These are phyloP conservation scores for Penicillium steckii DNA, from an alignment of 495 filamentous ascomycete species.

Conservation along the genomic window DNA sequence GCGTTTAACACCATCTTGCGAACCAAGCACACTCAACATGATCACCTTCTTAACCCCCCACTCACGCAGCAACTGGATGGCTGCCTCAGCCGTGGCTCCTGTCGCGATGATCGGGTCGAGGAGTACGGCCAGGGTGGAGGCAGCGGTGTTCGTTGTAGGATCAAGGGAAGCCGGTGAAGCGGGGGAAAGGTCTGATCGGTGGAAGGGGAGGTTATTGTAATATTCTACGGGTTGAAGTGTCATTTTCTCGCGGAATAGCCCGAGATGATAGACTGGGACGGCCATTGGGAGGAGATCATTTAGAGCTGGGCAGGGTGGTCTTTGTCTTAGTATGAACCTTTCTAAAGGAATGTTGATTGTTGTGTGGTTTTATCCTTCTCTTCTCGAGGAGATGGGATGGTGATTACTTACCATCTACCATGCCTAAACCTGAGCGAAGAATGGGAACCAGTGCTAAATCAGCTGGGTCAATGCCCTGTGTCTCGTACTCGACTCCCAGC, in stretches of 20 bases:
- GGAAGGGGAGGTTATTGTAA: conserved; percentile 94
- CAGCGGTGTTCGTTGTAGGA: conserved; percentile 36
- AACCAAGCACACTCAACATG: conserved; percentile 73
- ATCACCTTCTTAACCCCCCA: conserved; percentile 86
- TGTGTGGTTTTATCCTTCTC: no score
- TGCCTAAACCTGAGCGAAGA: conserved; percentile 82
- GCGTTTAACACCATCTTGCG: conserved; percentile 59
- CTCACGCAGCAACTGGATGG: conserved; percentile 83
- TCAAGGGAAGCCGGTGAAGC: conserved; percentile 32
- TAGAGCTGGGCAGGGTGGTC: conserved; percentile 54
- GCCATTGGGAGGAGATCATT: conserved; percentile 77
- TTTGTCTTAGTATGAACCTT: no score
- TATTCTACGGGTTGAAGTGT: conserved; percentile 92
- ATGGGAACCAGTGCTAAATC: conserved; percentile 86
- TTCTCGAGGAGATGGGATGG: not conserved
- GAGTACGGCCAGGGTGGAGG: conserved; percentile 69
- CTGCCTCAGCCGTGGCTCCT: conserved; percentile 83
- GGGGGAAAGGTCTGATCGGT: conserved; percentile 38
- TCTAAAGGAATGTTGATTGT: no score
- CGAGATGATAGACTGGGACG: conserved; percentile 88
- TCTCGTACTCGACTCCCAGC: conserved; percentile 68
- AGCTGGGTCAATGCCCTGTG: conserved; percentile 55
- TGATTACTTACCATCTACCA: conserved; percentile 67
- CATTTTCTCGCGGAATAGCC: conserved; percentile 83
- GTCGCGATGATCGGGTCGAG: conserved; percentile 94